Evolutionary conservation across 2,329 filamentous ascomycete genomes (phyloP).

Genomic region (Alternaria ventricosa): DNA sequence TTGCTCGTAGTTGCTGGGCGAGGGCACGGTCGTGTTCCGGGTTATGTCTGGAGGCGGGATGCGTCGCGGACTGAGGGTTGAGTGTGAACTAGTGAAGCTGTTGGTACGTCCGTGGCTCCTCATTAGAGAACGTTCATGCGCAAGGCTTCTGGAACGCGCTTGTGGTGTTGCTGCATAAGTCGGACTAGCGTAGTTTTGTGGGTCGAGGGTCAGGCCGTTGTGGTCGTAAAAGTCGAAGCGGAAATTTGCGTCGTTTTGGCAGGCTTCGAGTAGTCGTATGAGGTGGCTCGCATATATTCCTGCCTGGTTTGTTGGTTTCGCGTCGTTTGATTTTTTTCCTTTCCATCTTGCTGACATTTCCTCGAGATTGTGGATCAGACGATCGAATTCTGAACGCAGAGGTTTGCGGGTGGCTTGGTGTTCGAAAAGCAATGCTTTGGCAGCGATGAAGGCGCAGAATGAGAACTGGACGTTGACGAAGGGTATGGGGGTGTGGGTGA

Average conservation of each 20-base stretch:
- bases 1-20: conserved; percentile 10
- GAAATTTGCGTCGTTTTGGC: conserved; percentile 27
- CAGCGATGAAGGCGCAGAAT: conserved; percentile 43
- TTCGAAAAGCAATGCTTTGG: conserved; percentile 41
- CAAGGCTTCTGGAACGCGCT: conserved; percentile 12
- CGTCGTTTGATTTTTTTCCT: background rate
- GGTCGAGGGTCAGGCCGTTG: conserved; percentile 27
- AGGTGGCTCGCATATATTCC: conserved; percentile 36
- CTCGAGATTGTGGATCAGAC: conserved; percentile 30
- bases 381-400: conserved; percentile 34
- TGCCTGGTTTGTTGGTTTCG: conserved; percentile 26
- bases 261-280: conserved; percentile 27
- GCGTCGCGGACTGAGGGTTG: conserved; percentile 19
- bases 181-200: conserved; percentile 25
- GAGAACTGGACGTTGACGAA: conserved; percentile 46
- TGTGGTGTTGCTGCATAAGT: conserved; percentile 24
- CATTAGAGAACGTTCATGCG: conserved; percentile 1
- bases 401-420: conserved; percentile 25
- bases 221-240: conserved; percentile 43
- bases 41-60: conserved; percentile 11
- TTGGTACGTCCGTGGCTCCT: conserved; percentile 12
- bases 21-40: background rate
- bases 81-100: conserved; percentile 23
- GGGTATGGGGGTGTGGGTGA: conserved; percentile 34
- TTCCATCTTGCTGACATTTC: conserved; percentile 40